phyloP scores from a whole-genome alignment of 2,329 filamentous ascomycete species.

The Elsinoe perseae region DNA sequence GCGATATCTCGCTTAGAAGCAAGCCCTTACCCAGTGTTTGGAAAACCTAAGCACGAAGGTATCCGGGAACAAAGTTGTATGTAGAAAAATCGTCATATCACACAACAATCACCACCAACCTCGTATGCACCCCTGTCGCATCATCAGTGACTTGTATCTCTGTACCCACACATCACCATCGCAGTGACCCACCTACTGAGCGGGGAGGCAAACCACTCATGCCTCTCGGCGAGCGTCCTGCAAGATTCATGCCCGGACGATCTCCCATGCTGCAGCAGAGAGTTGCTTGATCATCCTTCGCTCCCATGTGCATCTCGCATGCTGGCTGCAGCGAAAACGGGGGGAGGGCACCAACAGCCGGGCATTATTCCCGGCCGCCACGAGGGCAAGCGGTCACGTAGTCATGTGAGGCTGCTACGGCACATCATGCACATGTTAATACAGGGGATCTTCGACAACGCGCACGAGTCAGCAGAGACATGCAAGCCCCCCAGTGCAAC shows the following conservation, averaged over 20 bases:
- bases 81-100: slow-evolving; percentile 6
- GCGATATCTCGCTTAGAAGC: background rate
- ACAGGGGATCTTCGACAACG: no score
- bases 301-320: background rate
- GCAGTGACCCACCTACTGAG: background rate
- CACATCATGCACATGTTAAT: background rate
- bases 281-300: background rate
- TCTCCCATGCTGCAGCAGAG: background rate
- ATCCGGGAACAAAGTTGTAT: background rate
- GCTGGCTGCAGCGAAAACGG: background rate
- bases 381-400: background rate
- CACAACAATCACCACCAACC: background rate
- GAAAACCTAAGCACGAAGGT: background rate
- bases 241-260: background rate
- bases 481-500: no score
- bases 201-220: background rate
- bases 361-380: background rate
- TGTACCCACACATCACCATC: background rate
- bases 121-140: background rate
- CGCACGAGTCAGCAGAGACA: no score
- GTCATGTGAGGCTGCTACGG: background rate
- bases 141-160: background rate
- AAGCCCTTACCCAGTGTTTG: background rate
- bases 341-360: background rate
- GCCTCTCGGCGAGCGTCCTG: background rate